Percentiles rank a stretch among this genome's conserved stretches.
These are phyloP conservation scores for Oryza nivara DNA, from an alignment of 176 grass and related monocot genomes.

Conservation along the genomic window DNA sequence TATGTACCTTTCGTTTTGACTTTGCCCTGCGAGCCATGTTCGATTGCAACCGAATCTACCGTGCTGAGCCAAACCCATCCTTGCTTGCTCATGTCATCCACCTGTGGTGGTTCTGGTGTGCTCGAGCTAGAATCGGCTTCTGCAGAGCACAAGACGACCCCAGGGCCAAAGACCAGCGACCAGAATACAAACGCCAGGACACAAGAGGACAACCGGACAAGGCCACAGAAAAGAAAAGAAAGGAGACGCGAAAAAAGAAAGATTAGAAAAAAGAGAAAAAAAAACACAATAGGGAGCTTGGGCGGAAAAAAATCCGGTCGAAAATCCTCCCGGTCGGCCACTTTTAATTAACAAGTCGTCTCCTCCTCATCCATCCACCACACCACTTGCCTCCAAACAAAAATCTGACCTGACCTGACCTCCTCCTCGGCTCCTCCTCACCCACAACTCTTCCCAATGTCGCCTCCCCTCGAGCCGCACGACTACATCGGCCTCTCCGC, in stretches of 20 bases:
- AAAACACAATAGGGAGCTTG: background rate
- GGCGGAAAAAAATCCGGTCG: conserved; percentile 25
- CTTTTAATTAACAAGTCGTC: conserved; percentile 49
- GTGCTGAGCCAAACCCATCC: background rate
- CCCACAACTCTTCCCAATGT: conserved; percentile 40
- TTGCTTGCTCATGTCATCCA: conserved; percentile 7
- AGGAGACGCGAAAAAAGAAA: background rate
- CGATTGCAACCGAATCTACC: background rate
- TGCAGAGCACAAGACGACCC: background rate
- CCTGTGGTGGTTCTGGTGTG: background rate
- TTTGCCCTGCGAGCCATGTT: background rate
- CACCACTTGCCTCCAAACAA: conserved; percentile 27
- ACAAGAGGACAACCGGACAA: conserved; percentile 53
- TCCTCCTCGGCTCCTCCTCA: too few relatives aligned
- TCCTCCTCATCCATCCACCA: background rate
- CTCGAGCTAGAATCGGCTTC: background rate
- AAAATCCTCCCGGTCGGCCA: conserved; percentile 60
- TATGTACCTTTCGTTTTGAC: background rate
- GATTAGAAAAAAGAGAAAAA: background rate
- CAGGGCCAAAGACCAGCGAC: background rate
- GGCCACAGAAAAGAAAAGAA: conserved; percentile 15
- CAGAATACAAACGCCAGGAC: conserved; percentile 15
- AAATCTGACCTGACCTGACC: background rate
- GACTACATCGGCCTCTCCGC: conserved; percentile 64
- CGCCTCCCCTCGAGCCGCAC: conserved; percentile 52